Conservation (phyloP, 495 filamentous ascomycete genomes). For the Podospora fimiseda region DNA sequence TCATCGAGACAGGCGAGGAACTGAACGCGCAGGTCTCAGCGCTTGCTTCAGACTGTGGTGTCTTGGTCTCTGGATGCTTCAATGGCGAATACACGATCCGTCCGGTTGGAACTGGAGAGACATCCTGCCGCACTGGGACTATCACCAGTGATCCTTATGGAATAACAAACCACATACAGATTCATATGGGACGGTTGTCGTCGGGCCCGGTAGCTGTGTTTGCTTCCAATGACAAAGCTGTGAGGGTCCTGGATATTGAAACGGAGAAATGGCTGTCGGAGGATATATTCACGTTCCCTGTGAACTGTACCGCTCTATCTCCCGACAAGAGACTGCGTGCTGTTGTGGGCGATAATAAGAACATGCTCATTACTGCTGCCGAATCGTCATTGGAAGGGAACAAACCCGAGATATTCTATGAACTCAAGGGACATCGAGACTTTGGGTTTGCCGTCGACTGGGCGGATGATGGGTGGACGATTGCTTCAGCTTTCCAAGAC, state of each 20-base stretch:
- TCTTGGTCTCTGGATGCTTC: conserved; percentile 76
- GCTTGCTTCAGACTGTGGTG: conserved; percentile 56
- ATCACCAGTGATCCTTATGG: conserved; percentile 63
- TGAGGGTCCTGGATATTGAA: conserved; percentile 68
- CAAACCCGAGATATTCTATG: conserved; percentile 38
- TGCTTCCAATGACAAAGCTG: conserved; percentile 72
- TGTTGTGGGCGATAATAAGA: conserved; percentile 53
- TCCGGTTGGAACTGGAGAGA: conserved; percentile 32
- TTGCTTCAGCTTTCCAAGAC: conserved; percentile 91
- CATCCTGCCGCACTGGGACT: conserved; percentile 49
- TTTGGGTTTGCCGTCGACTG: conserved; percentile 88
- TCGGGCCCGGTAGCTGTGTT: conserved; percentile 64
- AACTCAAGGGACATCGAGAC: conserved; percentile 66
- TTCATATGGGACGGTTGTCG: conserved; percentile 54
- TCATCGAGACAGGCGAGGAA: conserved; percentile 59
- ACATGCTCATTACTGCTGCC: conserved; percentile 45
- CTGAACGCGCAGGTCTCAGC: conserved; percentile 58
- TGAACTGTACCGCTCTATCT: conserved; percentile 81
- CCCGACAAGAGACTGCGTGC: conserved; percentile 74
- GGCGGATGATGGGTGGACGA: conserved; percentile 80
- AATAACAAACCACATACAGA: conserved; percentile 83
- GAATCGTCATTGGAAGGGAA: conserved; percentile 28
- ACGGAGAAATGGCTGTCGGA: conserved; percentile 59
- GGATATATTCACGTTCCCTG: conserved; percentile 56
- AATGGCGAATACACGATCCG: conserved; percentile 71